Conservation (phyloP, 192 early-diverging fungal species). For the Umbelopsis isabellina region DNA sequence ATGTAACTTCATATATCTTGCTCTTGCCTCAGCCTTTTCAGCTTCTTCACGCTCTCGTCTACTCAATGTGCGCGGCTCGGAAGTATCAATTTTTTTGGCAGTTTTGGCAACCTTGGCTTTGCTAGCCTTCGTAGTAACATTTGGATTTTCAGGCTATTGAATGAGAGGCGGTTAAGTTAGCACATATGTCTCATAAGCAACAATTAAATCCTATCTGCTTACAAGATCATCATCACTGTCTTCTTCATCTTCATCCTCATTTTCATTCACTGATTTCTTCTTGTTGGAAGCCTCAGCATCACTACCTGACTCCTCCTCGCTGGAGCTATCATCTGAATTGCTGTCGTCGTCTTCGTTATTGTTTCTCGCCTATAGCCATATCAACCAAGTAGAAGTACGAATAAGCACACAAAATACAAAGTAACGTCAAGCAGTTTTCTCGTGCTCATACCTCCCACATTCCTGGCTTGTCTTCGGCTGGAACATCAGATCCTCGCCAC, state of each 20-base stretch:
- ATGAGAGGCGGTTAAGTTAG: not conserved
- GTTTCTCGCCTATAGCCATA: conserved; percentile 1
- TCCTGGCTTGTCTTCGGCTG: conserved; percentile 15
- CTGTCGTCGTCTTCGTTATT: conserved; percentile 14
- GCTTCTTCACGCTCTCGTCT: conserved; percentile 46
- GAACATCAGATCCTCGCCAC: conserved; percentile 6
- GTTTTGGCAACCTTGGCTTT: not conserved
- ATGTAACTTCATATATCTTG: conserved; percentile 56
- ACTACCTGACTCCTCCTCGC: conserved; percentile 3
- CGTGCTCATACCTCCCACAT: conserved; percentile 16
- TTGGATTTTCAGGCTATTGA: conserved; percentile 21
- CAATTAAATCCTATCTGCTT: not conserved
- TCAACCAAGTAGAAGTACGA: not conserved
- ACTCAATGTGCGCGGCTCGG: conserved; percentile 9
- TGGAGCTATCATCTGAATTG: conserved; percentile 11
- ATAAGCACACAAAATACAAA: not conserved
- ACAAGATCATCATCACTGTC: conserved; percentile 12
- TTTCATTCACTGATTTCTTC: not conserved
- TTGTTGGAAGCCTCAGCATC: not conserved
- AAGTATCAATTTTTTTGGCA: conserved; percentile 17
- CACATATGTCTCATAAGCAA: not conserved
- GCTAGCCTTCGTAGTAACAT: not conserved
- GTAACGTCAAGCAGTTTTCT: not conserved
- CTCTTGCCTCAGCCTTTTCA: conserved; percentile 53
- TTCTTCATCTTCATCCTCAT: conserved; percentile 1